Conservation (phyloP, 495 filamentous ascomycete genomes). For the Trichoderma erinaceum region DNA sequence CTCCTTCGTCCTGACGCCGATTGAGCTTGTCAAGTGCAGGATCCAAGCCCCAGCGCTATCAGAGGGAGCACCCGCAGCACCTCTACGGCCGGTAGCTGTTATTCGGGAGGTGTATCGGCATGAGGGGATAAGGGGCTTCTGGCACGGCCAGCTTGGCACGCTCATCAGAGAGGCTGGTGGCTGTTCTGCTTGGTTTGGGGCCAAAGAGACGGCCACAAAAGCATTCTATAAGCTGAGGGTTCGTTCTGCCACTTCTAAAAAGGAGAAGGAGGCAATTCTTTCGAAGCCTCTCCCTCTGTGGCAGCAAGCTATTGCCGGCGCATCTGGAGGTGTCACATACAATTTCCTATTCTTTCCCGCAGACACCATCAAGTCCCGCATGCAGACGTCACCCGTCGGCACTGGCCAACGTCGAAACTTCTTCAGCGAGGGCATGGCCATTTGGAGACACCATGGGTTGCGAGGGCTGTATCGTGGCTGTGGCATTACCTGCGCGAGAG, state of each 20-base stretch:
- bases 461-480: slow-evolving; percentile 88
- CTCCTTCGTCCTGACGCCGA: slow-evolving; percentile 82
- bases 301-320: slow-evolving; percentile 83
- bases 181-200: slow-evolving; percentile 90
- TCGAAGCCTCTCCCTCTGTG: slow-evolving; percentile 52
- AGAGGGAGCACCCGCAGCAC: slow-evolving; percentile 23
- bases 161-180: slow-evolving; percentile 92
- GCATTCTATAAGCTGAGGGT: slow-evolving; percentile 50
- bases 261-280: slow-evolving; percentile 27
- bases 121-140: slow-evolving; percentile 80
- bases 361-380: slow-evolving; percentile 91
- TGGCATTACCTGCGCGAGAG: slow-evolving; percentile 81
- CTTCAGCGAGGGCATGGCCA: slow-evolving; percentile 53
- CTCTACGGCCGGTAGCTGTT: slow-evolving; percentile 43
- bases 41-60: slow-evolving; percentile 67
- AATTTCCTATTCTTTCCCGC: slow-evolving; percentile 97
- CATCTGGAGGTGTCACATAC: slow-evolving; percentile 85
- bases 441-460: slow-evolving; percentile 78
- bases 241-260: slow-evolving; percentile 24
- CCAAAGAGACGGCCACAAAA: slow-evolving; percentile 72
- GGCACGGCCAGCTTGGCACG: slow-evolving; percentile 90
- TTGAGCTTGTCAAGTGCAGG: slow-evolving; percentile 97
- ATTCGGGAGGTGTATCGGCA: slow-evolving; percentile 72
- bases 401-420: slow-evolving; percentile 53
- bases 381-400: slow-evolving; percentile 80